Conservation (phyloP, 2,329 filamentous ascomycete genomes). For the Fusarium cicatricum region DNA sequence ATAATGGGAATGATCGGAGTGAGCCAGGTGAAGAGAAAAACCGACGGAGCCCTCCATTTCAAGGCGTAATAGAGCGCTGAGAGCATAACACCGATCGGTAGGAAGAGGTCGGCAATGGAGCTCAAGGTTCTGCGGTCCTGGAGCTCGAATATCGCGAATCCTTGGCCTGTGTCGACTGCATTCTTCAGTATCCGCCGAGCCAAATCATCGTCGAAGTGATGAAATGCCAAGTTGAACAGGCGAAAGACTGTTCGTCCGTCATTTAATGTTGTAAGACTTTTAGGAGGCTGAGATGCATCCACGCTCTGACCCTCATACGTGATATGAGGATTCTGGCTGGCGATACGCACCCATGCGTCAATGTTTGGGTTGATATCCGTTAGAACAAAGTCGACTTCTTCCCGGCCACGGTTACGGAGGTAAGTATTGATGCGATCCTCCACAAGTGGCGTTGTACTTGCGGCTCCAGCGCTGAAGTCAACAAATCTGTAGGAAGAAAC, state of each 20-base stretch:
- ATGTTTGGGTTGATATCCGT: background rate
- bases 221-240: background rate
- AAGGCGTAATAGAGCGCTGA: background rate
- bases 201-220: background rate
- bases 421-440: background rate
- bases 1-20: background rate
- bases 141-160: background rate
- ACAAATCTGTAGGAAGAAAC: background rate
- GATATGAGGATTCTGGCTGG: background rate
- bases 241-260: background rate
- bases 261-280: background rate
- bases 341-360: background rate
- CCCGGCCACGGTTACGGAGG: background rate
- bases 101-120: background rate
- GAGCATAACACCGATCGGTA: background rate
- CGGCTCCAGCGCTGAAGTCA: background rate
- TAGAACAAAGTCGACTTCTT: background rate
- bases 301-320: background rate
- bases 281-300: background rate
- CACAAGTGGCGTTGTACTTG: background rate
- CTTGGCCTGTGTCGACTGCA: background rate
- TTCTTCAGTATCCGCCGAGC: background rate
- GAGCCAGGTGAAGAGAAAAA: background rate
- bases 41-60: background rate
- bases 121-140: background rate